Base-by-base conservation (phyloP, 1,284 basidiomycete genomes). In the Gastroboletus turbinatus region DNA sequence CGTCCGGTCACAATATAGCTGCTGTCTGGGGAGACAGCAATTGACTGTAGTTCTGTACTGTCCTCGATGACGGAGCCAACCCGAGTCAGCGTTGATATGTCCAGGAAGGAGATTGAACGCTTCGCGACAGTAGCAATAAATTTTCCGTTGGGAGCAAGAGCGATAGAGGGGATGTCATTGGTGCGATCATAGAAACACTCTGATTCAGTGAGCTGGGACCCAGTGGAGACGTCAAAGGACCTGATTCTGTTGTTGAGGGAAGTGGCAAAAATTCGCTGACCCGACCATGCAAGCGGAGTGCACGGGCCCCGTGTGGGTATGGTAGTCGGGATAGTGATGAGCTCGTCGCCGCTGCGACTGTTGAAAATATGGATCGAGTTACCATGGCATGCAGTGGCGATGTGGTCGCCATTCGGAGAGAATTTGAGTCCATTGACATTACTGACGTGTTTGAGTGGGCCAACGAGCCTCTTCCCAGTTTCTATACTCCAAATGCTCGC, bases 261-360 rank as follows among this genome's bases (percentile, higher is more conserved):
- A 23, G 45, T 3, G 3, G 45, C 9, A 10, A 46, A 23, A 1
- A 46, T 14, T 17, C 11, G 14, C 2, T 23, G 21, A 10, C 30
- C 21, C 6, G 30, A 46, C 45, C 45, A 46, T 2, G 45, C 45
- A 4, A 46, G 32, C 9, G 30, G 30, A 4, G 21, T 46, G 21
- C 3, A 3, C 9, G 14, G 9, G 3, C 9, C 5, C 10, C 7
- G 3, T 4, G 0, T 0, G 3, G 45, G 21, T 2, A 39, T 4
- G 16, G 14, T 17, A 11, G 45, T 32, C 8, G 6, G 5, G 45
- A 46, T 38, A 2, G 14, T 38, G 10, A 23, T 17, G 5, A 38
- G 14, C 14, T 32, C 3, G 3, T 36, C 9, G 1, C 45, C 21
- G 5, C 2, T 46, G 16, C 4, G 19, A 17, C 30, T 33, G 45